Percentiles rank a stretch among this genome's conserved stretches.
phyloP scores from a whole-genome alignment of 2,329 filamentous ascomycete species.

The Bipolaris sorokiniana region DNA sequence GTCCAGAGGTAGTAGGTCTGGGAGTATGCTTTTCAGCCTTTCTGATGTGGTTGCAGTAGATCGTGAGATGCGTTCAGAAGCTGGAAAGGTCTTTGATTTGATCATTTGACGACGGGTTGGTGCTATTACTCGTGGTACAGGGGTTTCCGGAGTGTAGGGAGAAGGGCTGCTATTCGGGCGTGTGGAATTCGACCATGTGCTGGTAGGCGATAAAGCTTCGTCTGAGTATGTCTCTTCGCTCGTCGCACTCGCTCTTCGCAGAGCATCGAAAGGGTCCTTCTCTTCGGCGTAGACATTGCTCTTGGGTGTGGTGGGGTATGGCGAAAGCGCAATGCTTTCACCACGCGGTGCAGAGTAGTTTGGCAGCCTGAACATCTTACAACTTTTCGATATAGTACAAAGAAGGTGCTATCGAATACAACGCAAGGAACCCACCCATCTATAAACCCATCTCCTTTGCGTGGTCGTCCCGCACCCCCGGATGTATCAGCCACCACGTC shows the following conservation, averaged over 20 bases:
- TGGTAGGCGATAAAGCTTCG: slow-evolving; percentile 6
- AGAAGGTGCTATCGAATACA: not conserved
- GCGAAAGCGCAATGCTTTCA: not conserved
- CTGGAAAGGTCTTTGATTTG: slow-evolving; percentile 8
- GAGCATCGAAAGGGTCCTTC: slow-evolving; percentile 1
- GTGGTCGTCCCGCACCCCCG: not conserved
- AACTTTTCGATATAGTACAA: not conserved
- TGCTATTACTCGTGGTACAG: not conserved
- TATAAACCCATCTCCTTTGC: not conserved
- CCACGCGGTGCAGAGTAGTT: not conserved
- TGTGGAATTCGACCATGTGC: slow-evolving; percentile 6
- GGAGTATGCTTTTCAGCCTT: slow-evolving; percentile 13
- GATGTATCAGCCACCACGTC: slow-evolving; percentile 3
- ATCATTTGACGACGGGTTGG: not conserved
- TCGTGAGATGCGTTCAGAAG: not conserved
- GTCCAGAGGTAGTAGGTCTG: slow-evolving; percentile 22
- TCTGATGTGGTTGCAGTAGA: not conserved
- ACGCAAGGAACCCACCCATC: not conserved
- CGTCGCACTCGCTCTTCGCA: not conserved
- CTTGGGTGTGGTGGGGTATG: not conserved
- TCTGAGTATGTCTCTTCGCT: not conserved
- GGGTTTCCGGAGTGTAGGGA: not conserved
- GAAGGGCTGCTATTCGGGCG: slow-evolving; percentile 5
- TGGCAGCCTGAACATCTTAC: slow-evolving; percentile 1
- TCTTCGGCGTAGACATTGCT: not conserved